Conservation (phyloP, 768 basidiomycete genomes). For the Boletus huronensis region DNA sequence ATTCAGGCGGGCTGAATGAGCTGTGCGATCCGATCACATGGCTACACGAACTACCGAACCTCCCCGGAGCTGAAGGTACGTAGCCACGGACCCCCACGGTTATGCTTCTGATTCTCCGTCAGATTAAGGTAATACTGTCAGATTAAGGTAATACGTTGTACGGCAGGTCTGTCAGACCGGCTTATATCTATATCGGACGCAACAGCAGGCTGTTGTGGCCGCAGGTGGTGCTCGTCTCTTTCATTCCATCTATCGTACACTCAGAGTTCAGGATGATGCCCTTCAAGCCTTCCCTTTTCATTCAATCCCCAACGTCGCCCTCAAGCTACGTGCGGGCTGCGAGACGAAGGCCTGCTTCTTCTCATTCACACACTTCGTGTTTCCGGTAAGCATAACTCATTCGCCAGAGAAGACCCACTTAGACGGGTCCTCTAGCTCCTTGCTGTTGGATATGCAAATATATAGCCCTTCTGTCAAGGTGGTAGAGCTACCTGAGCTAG, state of each 20-base stretch:
- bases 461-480: slow-evolving; percentile 59
- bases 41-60: slow-evolving; percentile 5
- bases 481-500: slow-evolving; percentile 29
- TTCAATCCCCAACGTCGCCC: slow-evolving; percentile 16
- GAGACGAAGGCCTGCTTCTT: slow-evolving; percentile 10
- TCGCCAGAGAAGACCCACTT: neutral
- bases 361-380: slow-evolving; percentile 45
- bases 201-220: neutral
- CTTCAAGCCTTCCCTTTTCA: slow-evolving; percentile 17
- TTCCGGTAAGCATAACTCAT: slow-evolving; percentile 40
- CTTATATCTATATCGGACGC: slow-evolving; percentile 26
- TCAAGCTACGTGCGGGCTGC: slow-evolving; percentile 36
- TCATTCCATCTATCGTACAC: neutral
- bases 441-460: slow-evolving; percentile 57
- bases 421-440: slow-evolving; percentile 36
- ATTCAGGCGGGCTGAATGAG: neutral
- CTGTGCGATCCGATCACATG: slow-evolving; percentile 12
- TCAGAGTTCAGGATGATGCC: slow-evolving; percentile 17
- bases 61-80: neutral
- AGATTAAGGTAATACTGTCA: neutral
- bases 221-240: neutral
- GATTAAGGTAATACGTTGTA: slow-evolving; percentile 18
- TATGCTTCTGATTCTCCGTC: slow-evolving; percentile 11
- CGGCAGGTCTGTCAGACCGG: slow-evolving; percentile 18
- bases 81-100: slow-evolving; percentile 8